Evolutionary conservation across 192 early-diverging fungal genomes (phyloP), one percentile per base, ranked within the genome.

Genomic region (Gamsiella multidivaricata): DNA sequence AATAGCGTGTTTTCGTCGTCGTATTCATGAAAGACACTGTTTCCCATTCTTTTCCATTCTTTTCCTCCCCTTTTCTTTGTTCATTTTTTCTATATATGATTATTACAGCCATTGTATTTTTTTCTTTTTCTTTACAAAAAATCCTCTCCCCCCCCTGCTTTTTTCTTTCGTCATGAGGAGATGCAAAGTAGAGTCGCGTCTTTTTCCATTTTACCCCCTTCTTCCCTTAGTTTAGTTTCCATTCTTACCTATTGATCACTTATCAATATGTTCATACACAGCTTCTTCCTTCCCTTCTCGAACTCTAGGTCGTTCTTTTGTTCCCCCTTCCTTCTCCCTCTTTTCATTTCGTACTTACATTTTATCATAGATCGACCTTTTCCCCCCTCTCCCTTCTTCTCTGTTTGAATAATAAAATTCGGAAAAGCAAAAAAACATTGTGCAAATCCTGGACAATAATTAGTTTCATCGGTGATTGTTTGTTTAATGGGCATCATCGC

Each of bases 401-500:
- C 41, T 42, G 25, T 34, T 26, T 56, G 46, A 26, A 54, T 34
- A 56, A 49, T 54, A 54, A 56, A 57, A 33, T 10, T 41, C 8
- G 28, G 23, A 28, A 26, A 52, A 52, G 51, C 5, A 52, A 52
- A 52, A 14, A 52, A 49, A 22, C 18, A 23, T 12, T n/a, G n/a
- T n/a, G n/a, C n/a, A n/a, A n/a, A n/a, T n/a, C n/a, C n/a, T n/a
- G n/a, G n/a, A n/a, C n/a, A n/a, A n/a, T n/a, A n/a, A n/a, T n/a
- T n/a, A n/a, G n/a, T n/a, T n/a, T n/a, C n/a, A n/a, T n/a, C n/a
- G n/a, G n/a, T n/a, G n/a, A n/a, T n/a, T n/a, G n/a, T n/a, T n/a
- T n/a, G 60, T 84, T 88, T 86, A 94, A 82, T 90, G 85, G 46
- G 91, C 93, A 81, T 92, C 93, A 22, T 85, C 82, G 56, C 89